These are phyloP conservation scores for Protomyces inouyei DNA, from an alignment of 1,139 yeast species.

Conservation along the genomic window DNA sequence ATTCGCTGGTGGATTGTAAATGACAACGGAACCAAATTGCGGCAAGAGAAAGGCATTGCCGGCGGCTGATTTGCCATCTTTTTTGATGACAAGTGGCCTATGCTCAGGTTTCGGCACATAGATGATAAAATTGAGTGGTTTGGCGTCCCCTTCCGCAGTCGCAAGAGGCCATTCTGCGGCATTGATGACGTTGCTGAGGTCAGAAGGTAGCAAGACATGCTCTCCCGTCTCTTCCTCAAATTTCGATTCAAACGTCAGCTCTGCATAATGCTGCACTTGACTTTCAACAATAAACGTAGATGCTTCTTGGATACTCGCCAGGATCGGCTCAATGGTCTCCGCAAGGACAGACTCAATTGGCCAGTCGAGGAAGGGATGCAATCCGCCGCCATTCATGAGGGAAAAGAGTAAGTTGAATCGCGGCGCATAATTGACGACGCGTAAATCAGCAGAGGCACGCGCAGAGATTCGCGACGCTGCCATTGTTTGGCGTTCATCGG, in stretches of 20 bases:
- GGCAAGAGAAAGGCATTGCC: conserved; percentile 75
- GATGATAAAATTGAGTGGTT: conserved; percentile 51
- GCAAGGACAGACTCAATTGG: conserved; percentile 49
- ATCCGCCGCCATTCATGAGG: conserved; percentile 53
- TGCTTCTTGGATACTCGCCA: conserved; percentile 47
- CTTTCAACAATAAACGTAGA: conserved; percentile 73
- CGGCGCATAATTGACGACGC: conserved; percentile 47
- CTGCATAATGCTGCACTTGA: conserved; percentile 68
- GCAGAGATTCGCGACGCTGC: not conserved
- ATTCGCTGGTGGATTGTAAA: conserved; percentile 36
- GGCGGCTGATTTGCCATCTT: conserved; percentile 39
- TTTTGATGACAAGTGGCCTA: conserved; percentile 45
- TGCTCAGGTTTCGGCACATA: conserved; percentile 55
- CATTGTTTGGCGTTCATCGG: not conserved
- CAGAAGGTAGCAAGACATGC: conserved; percentile 38
- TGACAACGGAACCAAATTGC: conserved; percentile 72
- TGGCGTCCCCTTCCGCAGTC: conserved; percentile 15
- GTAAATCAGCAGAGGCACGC: conserved; percentile 1
- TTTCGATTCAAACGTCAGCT: conserved; percentile 40
- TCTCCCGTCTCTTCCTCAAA: conserved; percentile 33
- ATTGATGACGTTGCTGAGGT: conserved; percentile 66
- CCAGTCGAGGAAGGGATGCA: conserved; percentile 49
- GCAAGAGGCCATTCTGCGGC: conserved; percentile 71
- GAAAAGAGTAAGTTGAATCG: conserved; percentile 65
- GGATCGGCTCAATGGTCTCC: conserved; percentile 47